Base-by-base conservation (phyloP, 2,329 filamentous ascomycete species). In the Thielaviopsis euricoi region DNA sequence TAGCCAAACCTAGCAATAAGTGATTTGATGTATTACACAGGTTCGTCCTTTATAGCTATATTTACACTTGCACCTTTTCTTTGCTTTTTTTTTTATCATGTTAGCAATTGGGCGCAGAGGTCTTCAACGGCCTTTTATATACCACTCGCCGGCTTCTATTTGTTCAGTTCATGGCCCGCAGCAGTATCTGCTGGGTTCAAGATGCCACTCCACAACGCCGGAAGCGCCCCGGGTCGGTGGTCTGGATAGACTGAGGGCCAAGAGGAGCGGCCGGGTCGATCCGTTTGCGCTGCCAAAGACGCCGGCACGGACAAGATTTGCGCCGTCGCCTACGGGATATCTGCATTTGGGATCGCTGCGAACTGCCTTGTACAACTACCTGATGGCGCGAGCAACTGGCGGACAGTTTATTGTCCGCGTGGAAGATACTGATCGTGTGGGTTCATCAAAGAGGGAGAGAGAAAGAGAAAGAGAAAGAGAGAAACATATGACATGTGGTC, bases 281-380 rank as follows among this genome's bases (percentile, higher is more conserved):
- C 46, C 53, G 19, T 62, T 58, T 40, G 60, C 62, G 68, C 72
- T 80, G 17, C 78, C 81, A 26, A 71, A 73, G 26, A 70, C 67
- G 6, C 85, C 86, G 52, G 63, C 64, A 10, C 62, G 64, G 25
- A 66, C 93, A 19, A 84, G 93, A 52, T 98, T 98, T 70, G 93
- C 94, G 1, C 93, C 93, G 0, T 97, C 93, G 1, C 93, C 93
- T 0, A 98, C 93, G 0, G 93, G 93, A 1, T 90, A 91, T 65
- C 77, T 98, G 23, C 93, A 98, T 70, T 76, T 98, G 13, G 93
- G 93, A 3, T 95, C 90, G 0, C 71, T 98, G 40, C 79, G 93
- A 60, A 98, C 93, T 0, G 94, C 94, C 0, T 71, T 98, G n/a
- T 97, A 89, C 74, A 97, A 95, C 66, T 96, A 91, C 64, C 74